Evolutionary conservation across 2,329 filamentous ascomycete genomes (phyloP), one percentile per base, ranked within the genome.

Genomic region (Parasarocladium wereldwijsianum): DNA sequence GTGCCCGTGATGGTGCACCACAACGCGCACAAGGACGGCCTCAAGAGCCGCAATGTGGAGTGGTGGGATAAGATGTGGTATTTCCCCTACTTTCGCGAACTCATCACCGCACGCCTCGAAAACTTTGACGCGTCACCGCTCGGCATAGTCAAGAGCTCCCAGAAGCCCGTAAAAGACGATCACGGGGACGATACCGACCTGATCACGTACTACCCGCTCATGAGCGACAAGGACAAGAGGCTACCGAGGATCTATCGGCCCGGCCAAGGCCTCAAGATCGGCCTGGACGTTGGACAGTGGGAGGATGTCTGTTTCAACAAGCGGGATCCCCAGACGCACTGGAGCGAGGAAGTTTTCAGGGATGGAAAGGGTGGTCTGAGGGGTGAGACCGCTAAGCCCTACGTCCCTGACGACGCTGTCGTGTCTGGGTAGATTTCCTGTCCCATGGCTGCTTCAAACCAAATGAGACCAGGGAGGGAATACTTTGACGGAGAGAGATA

Each of bases 11-110:
- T 36, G 11, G 28, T 46, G 5, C 42, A 46, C 24, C 41, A 45
- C 29, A 44, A 46, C 26, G 34, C 40, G 6, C 33, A 35, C 17
- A 32, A 33, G 5, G 35, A 35, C 20, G 43, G 37, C 2, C 32
- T 40, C 24, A 46, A 47, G 24, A 29, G 32, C 4, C 34, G 37
- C 16, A 40, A 39, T 17, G 29, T 28, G 2, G 17, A 26, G 3
- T 47, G 44, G 43, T 46, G 44, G 44, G 34, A 40, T 14, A 35
- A 37, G 19, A 37, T 33, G 3, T 47, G 43, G 43, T 44, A 38
- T 17, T 37, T 38, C 14, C 39, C 36, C 2, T 27, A 40, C 12
- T 36, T 47, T 7, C 36, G 40, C 21, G 32, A 34, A 5, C 32
- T 45, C 3, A 9, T 40, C 8, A 27, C 27, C 8, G 9, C 36